Base-by-base conservation (phyloP, 1,139 yeast genomes). In the Zygosaccharomyces sapae region DNA sequence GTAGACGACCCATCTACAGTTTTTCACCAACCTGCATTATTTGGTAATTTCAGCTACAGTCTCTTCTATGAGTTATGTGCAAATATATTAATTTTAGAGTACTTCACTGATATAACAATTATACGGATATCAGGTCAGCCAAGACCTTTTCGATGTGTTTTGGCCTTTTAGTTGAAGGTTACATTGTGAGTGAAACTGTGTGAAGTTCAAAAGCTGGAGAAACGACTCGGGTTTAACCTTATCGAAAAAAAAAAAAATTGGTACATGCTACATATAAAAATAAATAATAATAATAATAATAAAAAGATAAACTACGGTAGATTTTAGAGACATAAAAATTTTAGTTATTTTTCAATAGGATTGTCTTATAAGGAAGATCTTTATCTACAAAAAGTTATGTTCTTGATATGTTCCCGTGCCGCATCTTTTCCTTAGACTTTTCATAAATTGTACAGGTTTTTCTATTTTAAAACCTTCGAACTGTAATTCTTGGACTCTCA, bases 401-500 rank as follows among this genome's bases (percentile, higher is more conserved):
- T 13, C 13, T 22, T 36, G 34, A 31, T 27, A 19, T 12, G 22
- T 39, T 29, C n/a, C 12, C 12, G 22, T 29, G 1, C 81, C 81
- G 1, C 76, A 65, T 48, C 83, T 65, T 54, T 76, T 80, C 4
- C 55, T 54, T n/a, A 80, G 52, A 22, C 71, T 60, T 3, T 56
- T 59, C 50, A 70, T 55, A 56, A 82, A 82, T 16, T 64, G 67
- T 0, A 42, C 35, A 0, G 83, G 74, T 0, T 62, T 55, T 55
- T 81, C 86, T 12, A 67, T 63, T 4, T 67, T 65, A 51, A 71
- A 76, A 20, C 79, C 81, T 63, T 83, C 86, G 48, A 81, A 71
- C 51, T 80, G 82, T 9, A 82, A 48, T 2, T 44, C 47, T 0
- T 57, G 60, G 0, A 69, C 70, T 0, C 65, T 45, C 0, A 84